Evolutionary conservation across 139 green algal species (phyloP), one percentile per base, ranked within the genome.

Genomic region (Chlorella ohadii): DNA sequence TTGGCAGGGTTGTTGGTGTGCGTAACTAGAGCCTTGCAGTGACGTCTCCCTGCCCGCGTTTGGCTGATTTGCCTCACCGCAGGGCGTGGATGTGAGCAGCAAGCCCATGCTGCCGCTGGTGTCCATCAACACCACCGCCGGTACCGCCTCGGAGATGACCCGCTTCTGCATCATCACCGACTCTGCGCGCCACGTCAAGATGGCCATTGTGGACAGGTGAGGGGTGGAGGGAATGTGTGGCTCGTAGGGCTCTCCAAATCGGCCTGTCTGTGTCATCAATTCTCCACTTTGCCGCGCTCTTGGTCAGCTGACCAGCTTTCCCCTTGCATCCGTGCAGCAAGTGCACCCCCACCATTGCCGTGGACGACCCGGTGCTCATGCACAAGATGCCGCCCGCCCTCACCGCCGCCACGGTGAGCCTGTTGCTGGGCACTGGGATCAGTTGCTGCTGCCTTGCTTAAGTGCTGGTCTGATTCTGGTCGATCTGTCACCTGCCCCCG

Each of bases 131-230:
- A 87, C 83, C 47, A 84, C 76, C 12, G 79, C 79, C 2, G 83
- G 83, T n/a, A 87, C 83, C 1, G 83, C 76, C 5, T 74, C 74
- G 0, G 83, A 87, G 73, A 87, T 87, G 56, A 87, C 83, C 2
- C 83, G 76, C 55, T 87, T 87, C 44, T 79, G 68, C 44, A 79
- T 81, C 67, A 83, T 87, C 64, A 87, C 83, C 28, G 83, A 87
- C 68, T 28, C 41, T 4, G 28, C 25, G 15, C 64, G 83, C 61
- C 17, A 31, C 3, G 59, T 71, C 19, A 84, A 89, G 68, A 80
- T 89, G 67, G 79, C 85, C n/a, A 85, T 89, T 39, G 47, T 83
- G 25, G 85, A 89, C 73, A 41, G 33, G 17, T 55, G 39, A 31
- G 25, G 7, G n/a, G 22, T 19, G 28, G 15, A 70, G n/a, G n/a